phyloP scores from a whole-genome alignment of 176 grass and related monocot genomes.

The Dactylis glomerata region DNA sequence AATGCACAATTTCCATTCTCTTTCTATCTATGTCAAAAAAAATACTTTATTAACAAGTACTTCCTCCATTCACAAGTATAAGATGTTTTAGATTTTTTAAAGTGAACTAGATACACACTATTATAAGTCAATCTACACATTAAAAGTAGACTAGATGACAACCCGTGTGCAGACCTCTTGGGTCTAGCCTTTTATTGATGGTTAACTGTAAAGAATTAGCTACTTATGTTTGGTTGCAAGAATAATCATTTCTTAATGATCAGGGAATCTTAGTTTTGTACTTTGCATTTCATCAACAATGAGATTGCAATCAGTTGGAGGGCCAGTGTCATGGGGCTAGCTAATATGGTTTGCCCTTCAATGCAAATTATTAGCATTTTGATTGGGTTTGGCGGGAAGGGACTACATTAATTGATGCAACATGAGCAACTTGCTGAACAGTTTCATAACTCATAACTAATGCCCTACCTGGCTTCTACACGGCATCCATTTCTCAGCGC shows the following conservation, averaged over 20 bases:
- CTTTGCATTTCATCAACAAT: neutral
- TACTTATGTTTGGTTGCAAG: neutral
- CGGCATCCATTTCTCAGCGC: neutral
- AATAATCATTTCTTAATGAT: constrained; percentile 1
- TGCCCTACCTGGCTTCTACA: neutral
- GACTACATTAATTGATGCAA: neutral
- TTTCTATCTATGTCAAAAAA: neutral
- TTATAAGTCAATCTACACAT: too few species aligned
- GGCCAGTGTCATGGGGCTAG: neutral
- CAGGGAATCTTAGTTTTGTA: neutral
- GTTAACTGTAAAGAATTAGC: neutral
- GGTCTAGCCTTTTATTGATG: neutral
- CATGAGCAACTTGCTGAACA: constrained; percentile 1
- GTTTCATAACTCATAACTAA: neutral
- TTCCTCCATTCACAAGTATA: too few species aligned
- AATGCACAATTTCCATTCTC: neutral
- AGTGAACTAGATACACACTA: too few species aligned
- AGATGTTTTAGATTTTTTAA: too few species aligned
- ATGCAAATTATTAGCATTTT: neutral
- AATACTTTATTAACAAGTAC: constrained; percentile 1
- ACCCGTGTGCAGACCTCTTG: neutral
- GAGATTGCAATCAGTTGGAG: constrained; percentile 18
- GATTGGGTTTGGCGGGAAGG: neutral
- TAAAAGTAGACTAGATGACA: too few species aligned
- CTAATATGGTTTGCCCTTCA: neutral